phyloP scores from a whole-genome alignment of 139 green algal species.

The Chlorella sorokiniana region DNA sequence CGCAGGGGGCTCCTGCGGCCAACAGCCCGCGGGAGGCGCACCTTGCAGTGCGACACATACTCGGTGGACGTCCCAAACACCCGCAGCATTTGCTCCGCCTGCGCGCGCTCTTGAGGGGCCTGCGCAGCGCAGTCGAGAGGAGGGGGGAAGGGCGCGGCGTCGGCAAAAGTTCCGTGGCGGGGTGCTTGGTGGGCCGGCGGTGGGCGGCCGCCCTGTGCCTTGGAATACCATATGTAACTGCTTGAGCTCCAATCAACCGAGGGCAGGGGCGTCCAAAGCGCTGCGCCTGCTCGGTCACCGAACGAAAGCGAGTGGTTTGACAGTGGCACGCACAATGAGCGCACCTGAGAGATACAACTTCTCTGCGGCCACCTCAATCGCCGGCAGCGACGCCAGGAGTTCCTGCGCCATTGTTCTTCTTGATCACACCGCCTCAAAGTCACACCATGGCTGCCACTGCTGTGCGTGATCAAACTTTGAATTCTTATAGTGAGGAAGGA shows the following conservation, averaged over 20 bases:
- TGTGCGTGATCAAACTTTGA: no score
- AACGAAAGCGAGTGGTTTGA: background rate
- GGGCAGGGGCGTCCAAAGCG: no score
- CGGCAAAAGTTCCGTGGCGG: no score
- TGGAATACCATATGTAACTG: background rate
- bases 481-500: no score
- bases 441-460: no score
- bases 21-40: constrained; percentile 21
- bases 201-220: no score
- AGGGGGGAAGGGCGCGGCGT: no score
- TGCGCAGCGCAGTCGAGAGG: constrained; percentile 39
- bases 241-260: no score
- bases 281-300: no score
- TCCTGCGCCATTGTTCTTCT: constrained; percentile 11
- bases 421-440: no score
- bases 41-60: constrained; percentile 90
- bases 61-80: constrained; percentile 88
- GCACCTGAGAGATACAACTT: constrained; percentile 88
- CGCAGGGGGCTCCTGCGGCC: no score
- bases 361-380: constrained; percentile 91
- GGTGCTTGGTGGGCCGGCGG: background rate
- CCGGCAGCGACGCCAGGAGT: constrained; percentile 70
- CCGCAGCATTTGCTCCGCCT: constrained; percentile 83
- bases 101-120: constrained; percentile 77
- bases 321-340: no score